Conservation (phyloP, 192 early-diverging fungal species). For the Coemansia sp. region DNA sequence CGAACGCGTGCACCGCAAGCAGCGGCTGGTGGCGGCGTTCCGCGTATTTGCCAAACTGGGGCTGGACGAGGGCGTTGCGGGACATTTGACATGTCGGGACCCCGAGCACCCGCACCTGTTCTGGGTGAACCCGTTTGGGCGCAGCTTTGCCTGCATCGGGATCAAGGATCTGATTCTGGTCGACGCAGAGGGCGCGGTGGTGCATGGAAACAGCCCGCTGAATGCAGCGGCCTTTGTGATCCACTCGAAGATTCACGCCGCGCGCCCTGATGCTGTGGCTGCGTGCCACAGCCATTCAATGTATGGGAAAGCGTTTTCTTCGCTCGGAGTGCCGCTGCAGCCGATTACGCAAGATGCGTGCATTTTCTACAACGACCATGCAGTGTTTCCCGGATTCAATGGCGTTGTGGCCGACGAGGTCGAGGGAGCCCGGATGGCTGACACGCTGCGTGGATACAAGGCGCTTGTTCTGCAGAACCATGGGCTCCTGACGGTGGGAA, state of each 20-base stretch:
- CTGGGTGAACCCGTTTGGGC: conserved; percentile 65
- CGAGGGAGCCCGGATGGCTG: conserved; percentile 58
- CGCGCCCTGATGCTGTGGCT: conserved; percentile 51
- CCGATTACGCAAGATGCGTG: conserved; percentile 66
- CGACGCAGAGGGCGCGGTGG: conserved; percentile 56
- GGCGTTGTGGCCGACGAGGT: conserved; percentile 59
- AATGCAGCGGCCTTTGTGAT: conserved; percentile 66
- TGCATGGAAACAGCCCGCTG: conserved; percentile 51
- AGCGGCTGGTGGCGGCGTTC: conserved; percentile 59
- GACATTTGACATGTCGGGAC: conserved; percentile 62
- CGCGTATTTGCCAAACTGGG: conserved; percentile 60
- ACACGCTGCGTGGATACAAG: conserved; percentile 55
- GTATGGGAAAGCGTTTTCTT: conserved; percentile 63
- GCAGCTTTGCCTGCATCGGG: conserved; percentile 57
- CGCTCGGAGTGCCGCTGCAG: conserved; percentile 40
- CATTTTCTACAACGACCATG: conserved; percentile 59
- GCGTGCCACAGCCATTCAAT: conserved; percentile 64
- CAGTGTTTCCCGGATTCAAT: conserved; percentile 56
- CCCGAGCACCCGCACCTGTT: conserved; percentile 60
- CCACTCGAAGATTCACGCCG: conserved; percentile 59
- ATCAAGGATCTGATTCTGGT: conserved; percentile 60
- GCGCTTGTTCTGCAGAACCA: conserved; percentile 63
- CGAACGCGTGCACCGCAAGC: conserved; percentile 61
- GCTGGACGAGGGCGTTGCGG: conserved; percentile 63
- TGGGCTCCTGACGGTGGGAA: conserved; percentile 59